Base-by-base conservation (phyloP, 2,329 filamentous ascomycete species). In the Apiospora saccharicola region DNA sequence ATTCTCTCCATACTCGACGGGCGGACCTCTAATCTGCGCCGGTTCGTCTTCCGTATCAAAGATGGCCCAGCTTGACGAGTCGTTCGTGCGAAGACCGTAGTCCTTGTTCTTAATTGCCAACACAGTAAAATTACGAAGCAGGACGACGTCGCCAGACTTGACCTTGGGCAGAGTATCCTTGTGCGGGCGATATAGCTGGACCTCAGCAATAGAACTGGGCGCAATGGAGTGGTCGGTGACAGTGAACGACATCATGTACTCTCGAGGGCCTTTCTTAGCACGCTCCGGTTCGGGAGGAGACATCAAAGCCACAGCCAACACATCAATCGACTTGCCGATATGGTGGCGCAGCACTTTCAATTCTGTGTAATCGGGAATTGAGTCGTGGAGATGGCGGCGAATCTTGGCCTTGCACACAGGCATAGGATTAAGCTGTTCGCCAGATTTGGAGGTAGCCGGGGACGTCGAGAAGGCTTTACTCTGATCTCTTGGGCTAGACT, bases 61-160 rank as follows among this genome's bases (percentile, higher is more conserved):
- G 3, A 92, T 88, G 1, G 88, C 90, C 88, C 90, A 92, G 71
- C 88, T 87, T 22, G 89, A 91, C 46, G 82, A 83, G 64, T 88
- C 87, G n/a, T 83, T 85, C n/a, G 85, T 85, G 68, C 85, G 82
- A 69, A 91, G 80, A 0, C 88, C 89, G 74, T 89, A 90, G 1
- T 87, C 89, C 70, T 86, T 86, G 67, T 83, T 84, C 72, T 86
- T 86, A 69, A 91, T 80, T 3, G 89, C 83, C 57, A 86, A 82
- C 19, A 90, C 87, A 41, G 84, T 83, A 74, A 92, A 89, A 68
- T 85, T 84, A 34, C 88, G 86, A 51, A 92, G 84, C 44, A 92
- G 82, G 44, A 92, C 83, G 2, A 88, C 85, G 76, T 92, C 90
- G 7, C 90, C 90, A 5, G 83, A 81, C 51, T 84, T 83, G 13